Percentiles rank a stretch among this genome's conserved stretches.
phyloP scores from a whole-genome alignment of 2,329 filamentous ascomycete genomes.

The Sarocladiaceae sp. region DNA sequence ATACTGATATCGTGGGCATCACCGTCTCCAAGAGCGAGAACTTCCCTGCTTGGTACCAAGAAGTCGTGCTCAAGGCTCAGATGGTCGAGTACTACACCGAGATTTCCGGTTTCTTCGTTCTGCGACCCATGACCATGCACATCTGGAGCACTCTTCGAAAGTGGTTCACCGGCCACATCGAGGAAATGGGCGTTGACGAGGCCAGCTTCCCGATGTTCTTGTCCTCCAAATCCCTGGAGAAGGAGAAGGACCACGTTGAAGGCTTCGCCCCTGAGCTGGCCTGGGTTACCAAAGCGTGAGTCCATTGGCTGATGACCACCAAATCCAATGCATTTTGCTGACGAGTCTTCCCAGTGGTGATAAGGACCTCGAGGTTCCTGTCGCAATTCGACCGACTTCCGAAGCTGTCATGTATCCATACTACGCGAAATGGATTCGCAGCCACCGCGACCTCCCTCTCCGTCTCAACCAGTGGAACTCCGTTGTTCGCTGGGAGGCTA shows the following conservation, averaged over 20 bases:
- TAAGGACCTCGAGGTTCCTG: constrained; percentile 80
- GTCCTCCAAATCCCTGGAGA: constrained; percentile 79
- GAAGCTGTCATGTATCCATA: constrained; percentile 91
- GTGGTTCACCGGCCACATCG: constrained; percentile 72
- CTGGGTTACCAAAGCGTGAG: constrained; percentile 80
- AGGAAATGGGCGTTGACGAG: constrained; percentile 89
- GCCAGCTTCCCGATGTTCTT: constrained; percentile 97
- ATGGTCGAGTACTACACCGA: constrained; percentile 95
- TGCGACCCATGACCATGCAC: constrained; percentile 67
- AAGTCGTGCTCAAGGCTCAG: constrained; percentile 93
- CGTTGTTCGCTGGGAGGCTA: constrained; percentile 90
- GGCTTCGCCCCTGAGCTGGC: constrained; percentile 94
- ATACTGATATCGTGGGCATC: constrained; percentile 68
- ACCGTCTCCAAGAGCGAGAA: constrained; percentile 81
- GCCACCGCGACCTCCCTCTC: constrained; percentile 89
- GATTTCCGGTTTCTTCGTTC: constrained; percentile 95
- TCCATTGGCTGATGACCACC: constrained; percentile 15
- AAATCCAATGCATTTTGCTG: neutral
- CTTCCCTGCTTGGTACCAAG: constrained; percentile 94
- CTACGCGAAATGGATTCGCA: constrained; percentile 95
- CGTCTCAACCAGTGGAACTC: constrained; percentile 98
- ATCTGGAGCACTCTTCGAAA: constrained; percentile 63
- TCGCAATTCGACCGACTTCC: constrained; percentile 64
- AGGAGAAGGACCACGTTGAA: constrained; percentile 95
- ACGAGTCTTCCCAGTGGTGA: constrained; percentile 61